Evolutionary conservation across 352 stramenopile genomes (phyloP), one percentile per base, ranked within the genome.

Genomic region (Globisporangium nunn): DNA sequence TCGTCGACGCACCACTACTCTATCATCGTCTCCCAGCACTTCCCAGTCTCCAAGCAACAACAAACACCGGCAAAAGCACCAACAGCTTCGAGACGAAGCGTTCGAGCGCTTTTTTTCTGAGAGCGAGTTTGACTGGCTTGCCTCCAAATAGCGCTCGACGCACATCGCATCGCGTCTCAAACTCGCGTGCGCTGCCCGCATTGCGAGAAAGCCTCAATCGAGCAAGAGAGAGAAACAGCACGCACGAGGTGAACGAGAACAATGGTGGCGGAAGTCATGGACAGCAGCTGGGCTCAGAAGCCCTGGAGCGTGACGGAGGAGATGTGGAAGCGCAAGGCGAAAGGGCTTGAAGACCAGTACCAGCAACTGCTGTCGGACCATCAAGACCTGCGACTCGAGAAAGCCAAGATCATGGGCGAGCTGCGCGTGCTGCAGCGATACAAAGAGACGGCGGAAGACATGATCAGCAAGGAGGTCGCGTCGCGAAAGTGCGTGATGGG

Each of bases 301-400:
- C 73, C 77, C 33, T 88, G 78, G 78, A 87, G 70, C 49, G 75
- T 87, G 58, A 85, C 78, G 41, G 76, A 88, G 52, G 78, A 88
- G 55, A 86, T 88, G 66, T 85, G 78, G 72, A 88, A 86, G 63
- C 78, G 76, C 48, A 87, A 88, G 61, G 76, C 71, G 29, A 85
- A 85, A 46, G 70, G 72, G 2, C 50, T 87, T 23, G 78, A 87
- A 65, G 78, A 86, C 31, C 78, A 88, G 59, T 88, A 87, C 52
- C 78, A 88, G 48, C 71, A 66, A 11, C 49, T 88, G 46, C 63
- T 87, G 18, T 80, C 74, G 2, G 78, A 88, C 28, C 78, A 87
- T 61, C 76, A 88, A 35, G 78, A 88, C 48, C 67, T 88, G 53
- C 76, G 78, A 0, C 67, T 88, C 7, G 75, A 83, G 10, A 85